Base-by-base conservation (phyloP, 306 rosid species). In the Potentilla sterilis region DNA sequence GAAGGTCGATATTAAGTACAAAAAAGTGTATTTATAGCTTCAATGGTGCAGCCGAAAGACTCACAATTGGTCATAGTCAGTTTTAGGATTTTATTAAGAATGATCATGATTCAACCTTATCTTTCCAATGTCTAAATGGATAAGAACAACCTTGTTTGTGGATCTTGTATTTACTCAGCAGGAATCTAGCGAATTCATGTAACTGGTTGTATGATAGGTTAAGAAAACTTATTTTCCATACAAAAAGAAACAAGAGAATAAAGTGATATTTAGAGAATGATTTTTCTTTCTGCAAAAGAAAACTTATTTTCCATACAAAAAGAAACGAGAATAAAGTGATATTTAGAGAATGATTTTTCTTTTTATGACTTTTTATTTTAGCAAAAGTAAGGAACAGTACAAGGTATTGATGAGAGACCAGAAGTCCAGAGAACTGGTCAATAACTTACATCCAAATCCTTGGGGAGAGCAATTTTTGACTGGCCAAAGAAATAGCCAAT, bases 401-500 rank as follows among this genome's bases (percentile, higher is more conserved):
- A 63, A 75, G 13, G 61, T 34, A 63, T 51, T 2, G 41, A 67
- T 67, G 41, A 13, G 32, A 37, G 68, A 57, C 68, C 41, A 42
- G 67, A 22, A 73, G 16, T 24, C 54, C 55, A 73, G 8, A 4
- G 21, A 22, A 59, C 28, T 22, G 47, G 18, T 41, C 80, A 62
- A 77, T 69, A 64, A 79, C 97, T 87, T 84, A 92, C 99, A 75
- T 85, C 72, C 69, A 77, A 69, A 65, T 78, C 75, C 85, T 78
- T 80, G 15, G 90, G 76, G 28, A 85, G 76, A 4, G 91, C 86
- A 80, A 92, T 95, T 86, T 83, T 90, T 75, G 97, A 95, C 87
- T 81, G 97, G 76, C 99, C 99, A 82, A 86, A 95, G 88, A 89
- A 95, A 86, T 92, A 95, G 81, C 99, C 96, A 3, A 95, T 88